A percentile compares a stretch with the other conserved stretches of the same genome.
Evolutionary conservation across 164 flowering plant genomes (phyloP).

Genomic region (Stephania yunnanensis): DNA sequence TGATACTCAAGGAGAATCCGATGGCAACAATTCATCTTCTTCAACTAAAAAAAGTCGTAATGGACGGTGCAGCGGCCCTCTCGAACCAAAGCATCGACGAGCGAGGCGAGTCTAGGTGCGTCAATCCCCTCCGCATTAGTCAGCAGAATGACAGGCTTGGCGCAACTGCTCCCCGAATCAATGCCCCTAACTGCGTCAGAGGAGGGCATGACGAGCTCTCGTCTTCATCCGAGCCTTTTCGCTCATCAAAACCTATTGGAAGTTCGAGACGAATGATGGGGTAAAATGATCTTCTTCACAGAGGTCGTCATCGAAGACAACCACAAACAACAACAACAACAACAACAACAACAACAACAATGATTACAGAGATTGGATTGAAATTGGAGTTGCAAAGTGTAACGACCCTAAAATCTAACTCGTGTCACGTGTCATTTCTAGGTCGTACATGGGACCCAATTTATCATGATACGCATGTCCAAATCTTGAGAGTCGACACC

Average conservation of each 20-base stretch:
- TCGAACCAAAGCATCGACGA: conserved; percentile 70
- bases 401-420: too few species aligned
- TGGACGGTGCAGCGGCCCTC: conserved; percentile 61
- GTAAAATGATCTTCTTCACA: conserved; percentile 54
- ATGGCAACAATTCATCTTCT: too few species aligned
- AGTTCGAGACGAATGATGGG: conserved; percentile 73
- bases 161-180: conserved; percentile 14
- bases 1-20: too few species aligned
- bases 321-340: too few species aligned
- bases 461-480: too few species aligned
- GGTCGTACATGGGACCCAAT: too few species aligned
- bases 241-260: conserved; percentile 53
- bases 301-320: conserved; percentile 33
- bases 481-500: too few species aligned
- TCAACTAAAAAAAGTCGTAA: background rate
- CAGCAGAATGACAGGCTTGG: conserved; percentile 67
- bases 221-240: conserved; percentile 29
- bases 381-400: too few species aligned
- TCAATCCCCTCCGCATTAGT: conserved; percentile 91
- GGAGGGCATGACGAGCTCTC: conserved; percentile 15
- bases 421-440: too few species aligned
- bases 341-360: background rate
- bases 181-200: conserved; percentile 6
- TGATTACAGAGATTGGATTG: background rate
- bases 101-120: conserved; percentile 59